phyloP scores from a whole-genome alignment of 108 stramenopile species.

The Nitzschia sp. region DNA sequence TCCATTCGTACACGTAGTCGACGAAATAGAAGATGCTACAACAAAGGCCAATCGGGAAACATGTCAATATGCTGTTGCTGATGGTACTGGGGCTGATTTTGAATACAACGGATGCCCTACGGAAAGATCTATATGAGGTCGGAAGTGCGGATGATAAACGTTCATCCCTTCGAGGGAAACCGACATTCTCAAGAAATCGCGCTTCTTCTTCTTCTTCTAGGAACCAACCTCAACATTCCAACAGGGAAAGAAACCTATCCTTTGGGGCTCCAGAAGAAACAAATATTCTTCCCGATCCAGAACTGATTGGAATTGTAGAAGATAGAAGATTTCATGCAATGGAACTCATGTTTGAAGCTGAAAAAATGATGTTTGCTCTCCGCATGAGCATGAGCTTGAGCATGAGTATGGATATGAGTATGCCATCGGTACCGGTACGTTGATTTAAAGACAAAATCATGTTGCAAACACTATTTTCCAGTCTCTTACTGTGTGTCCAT shows the following conservation, averaged over 20 bases:
- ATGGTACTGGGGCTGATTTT: no score
- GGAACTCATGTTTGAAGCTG: constrained; percentile 12
- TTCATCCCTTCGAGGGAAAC: constrained; percentile 4
- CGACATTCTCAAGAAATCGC: neutral
- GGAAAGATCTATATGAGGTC: constrained; percentile 11
- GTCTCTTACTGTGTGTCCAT: neutral
- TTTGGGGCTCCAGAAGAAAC: neutral
- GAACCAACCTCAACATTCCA: neutral
- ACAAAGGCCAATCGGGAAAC: no score
- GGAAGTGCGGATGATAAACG: neutral
- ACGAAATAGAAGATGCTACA: no score
- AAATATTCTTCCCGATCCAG: neutral
- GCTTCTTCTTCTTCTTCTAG: no score
- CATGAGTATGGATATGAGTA: constrained; percentile 15
- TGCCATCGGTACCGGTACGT: constrained; percentile 1
- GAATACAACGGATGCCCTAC: neutral
- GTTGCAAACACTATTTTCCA: neutral
- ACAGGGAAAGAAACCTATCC: neutral
- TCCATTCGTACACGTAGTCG: no score
- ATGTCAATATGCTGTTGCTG: no score
- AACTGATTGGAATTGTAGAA: neutral
- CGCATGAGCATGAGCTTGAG: constrained; percentile 4
- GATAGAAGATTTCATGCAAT: constrained; percentile 6
- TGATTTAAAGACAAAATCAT: no score
- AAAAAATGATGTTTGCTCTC: constrained; percentile 4